Evolutionary conservation across 192 early-diverging fungal species (phyloP), one percentile per base, ranked within the genome.

Genomic region (Obelidium mucronatum): DNA sequence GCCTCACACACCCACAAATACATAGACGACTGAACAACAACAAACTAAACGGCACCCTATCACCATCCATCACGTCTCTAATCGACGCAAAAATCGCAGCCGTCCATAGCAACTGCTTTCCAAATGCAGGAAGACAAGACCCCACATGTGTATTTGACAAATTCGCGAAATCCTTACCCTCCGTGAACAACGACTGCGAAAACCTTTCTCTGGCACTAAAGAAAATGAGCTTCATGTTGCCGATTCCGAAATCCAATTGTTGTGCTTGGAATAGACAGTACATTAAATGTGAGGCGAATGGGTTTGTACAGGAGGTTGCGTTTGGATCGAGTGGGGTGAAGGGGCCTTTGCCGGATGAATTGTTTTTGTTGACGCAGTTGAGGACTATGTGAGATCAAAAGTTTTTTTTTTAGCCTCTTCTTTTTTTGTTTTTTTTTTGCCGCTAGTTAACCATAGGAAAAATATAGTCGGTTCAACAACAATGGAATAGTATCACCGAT

Each of bases 321-420:
- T 58, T 58, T 24, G 55, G 13, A 26, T 58, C 55, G 55, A 8
- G 8, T 58, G 55, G 13, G 6, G 55, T 58, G 24, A 8, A 31
- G 24, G 55, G 55, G 24, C 55, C 11, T 11, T 58, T 58, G 24
- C 55, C 55, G 55, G 55, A 58, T 31, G 55, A 58, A 31, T 24
- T 58, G 55, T 58, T 58, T 58, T 8, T 24, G 55, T 58, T 58
- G 55, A 58, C 17, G 11, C 55, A 58, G 55, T 58, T 58, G 55
- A 28, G 17, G 8, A 58, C 55, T 28, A 11, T 58, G 55, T 58
- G 30, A 28, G 55, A 28, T 8, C 24, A 24, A 58, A 15, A 15
- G 44, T n/a, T n/a, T n/a, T n/a, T n/a, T n/a, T n/a, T n/a, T n/a
- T n/a, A n/a, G n/a, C n/a, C n/a, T n/a, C 55, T 58, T 24, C 11